phyloP scores from a whole-genome alignment of 495 filamentous ascomycete genomes.

The Parathielavia hyrcaniae region DNA sequence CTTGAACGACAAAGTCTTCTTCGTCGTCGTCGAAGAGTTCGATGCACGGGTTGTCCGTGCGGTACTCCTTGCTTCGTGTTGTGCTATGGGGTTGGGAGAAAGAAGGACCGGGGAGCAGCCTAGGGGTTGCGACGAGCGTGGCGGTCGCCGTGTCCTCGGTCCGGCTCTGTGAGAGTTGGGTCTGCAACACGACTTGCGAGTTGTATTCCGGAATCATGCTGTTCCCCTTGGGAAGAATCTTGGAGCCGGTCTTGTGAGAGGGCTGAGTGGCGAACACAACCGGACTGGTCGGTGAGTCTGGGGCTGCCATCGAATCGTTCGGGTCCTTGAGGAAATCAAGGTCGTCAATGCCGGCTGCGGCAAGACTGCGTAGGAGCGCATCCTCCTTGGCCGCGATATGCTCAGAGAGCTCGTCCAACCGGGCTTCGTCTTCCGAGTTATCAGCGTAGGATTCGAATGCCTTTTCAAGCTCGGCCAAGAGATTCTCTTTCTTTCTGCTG shows the following conservation, averaged over 20 bases:
- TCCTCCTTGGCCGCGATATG: constrained; percentile 29
- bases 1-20: constrained; percentile 28
- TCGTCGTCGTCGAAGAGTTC: constrained; percentile 40
- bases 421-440: constrained; percentile 35
- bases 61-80: not conserved
- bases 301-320: constrained; percentile 21
- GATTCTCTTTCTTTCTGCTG: constrained; percentile 28
- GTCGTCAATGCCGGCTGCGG: constrained; percentile 36
- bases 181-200: constrained; percentile 46
- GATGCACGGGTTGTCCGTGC: constrained; percentile 5
- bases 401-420: constrained; percentile 32
- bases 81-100: not conserved
- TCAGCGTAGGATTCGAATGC: constrained; percentile 38
- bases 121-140: not conserved
- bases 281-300: constrained; percentile 18
- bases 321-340: constrained; percentile 29
- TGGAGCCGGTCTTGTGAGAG: not conserved
- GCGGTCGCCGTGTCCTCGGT: not conserved
- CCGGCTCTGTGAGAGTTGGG: constrained; percentile 33
- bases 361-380: constrained; percentile 26
- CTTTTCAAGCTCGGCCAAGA: constrained; percentile 34
- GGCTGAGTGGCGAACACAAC: constrained; percentile 27
- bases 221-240: constrained; percentile 21
- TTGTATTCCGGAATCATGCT: constrained; percentile 32
- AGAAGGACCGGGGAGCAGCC: not conserved